Conservation (phyloP, 2,329 filamentous ascomycete species). For the Myrmaecium sp. region DNA sequence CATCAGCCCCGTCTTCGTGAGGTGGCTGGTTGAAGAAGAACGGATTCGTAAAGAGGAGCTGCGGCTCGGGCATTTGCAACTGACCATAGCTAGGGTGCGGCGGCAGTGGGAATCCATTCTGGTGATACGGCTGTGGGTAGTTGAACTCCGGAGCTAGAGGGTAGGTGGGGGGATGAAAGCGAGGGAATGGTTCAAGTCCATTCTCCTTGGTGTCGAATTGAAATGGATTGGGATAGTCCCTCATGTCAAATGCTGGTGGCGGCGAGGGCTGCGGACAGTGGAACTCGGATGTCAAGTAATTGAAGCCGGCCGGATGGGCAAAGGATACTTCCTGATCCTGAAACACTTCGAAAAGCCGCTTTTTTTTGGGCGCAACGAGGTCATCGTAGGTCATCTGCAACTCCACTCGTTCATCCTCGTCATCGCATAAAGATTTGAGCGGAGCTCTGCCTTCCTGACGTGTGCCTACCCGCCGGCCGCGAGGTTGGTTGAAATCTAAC, state of each 20-base stretch:
- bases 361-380: slow-evolving; percentile 16
- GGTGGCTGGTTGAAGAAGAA: no score
- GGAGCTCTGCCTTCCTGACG: slow-evolving; percentile 1
- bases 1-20: slow-evolving; percentile 15
- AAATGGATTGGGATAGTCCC: slow-evolving; percentile 12
- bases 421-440: slow-evolving; percentile 3
- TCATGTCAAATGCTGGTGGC: slow-evolving; percentile 12
- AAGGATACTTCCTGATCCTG: slow-evolving; percentile 19
- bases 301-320: slow-evolving; percentile 15
- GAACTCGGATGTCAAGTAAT: slow-evolving; percentile 18
- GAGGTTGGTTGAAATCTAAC: slow-evolving; percentile 15
- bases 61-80: no score
- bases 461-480: slow-evolving; percentile 8
- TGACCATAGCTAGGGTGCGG: no score
- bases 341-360: slow-evolving; percentile 24
- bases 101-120: no score
- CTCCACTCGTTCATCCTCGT: slow-evolving; percentile 15
- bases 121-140: no score
- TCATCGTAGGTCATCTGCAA: slow-evolving; percentile 15
- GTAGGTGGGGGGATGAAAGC: no score
- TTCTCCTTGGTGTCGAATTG: slow-evolving; percentile 20
- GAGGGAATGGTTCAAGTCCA: no score
- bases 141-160: no score
- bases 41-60: no score
- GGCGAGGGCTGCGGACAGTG: slow-evolving; percentile 11